phyloP scores from a whole-genome alignment of 2,329 filamentous ascomycete genomes.

The Aspergillus felis region DNA sequence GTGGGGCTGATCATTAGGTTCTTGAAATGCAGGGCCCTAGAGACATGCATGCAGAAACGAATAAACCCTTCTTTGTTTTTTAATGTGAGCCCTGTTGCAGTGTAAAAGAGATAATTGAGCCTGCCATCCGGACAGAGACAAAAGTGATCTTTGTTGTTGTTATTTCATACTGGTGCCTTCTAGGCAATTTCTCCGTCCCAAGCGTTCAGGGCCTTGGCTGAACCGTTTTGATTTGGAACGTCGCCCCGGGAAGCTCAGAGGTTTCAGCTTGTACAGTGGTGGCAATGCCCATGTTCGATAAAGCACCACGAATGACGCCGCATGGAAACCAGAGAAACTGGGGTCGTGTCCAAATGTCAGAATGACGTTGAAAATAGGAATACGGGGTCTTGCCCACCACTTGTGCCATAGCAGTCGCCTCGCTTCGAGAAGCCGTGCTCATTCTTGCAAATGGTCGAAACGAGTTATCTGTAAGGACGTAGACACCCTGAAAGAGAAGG shows the following conservation, averaged over 20 bases:
- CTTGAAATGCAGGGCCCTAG: conserved; percentile 14
- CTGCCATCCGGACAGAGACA: not conserved
- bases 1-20: conserved; percentile 8
- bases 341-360: not conserved
- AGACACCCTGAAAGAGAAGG: conserved; percentile 64
- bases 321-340: conserved; percentile 95
- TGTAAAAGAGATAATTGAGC: not conserved
- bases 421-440: conserved; percentile 74
- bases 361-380: not conserved
- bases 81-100: not conserved
- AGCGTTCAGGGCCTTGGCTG: conserved; percentile 58
- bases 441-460: conserved; percentile 88
- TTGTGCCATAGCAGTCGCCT: conserved; percentile 71
- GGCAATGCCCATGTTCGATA: conserved; percentile 85
- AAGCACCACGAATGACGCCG: conserved; percentile 83
- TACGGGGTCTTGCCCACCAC: conserved; percentile 54
- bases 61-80: conserved; percentile 2
- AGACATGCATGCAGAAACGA: conserved; percentile 14
- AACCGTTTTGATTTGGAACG: conserved; percentile 92
- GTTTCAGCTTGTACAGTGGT: conserved; percentile 90
- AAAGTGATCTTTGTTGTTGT: not conserved
- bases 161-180: not conserved
- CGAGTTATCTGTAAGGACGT: conserved; percentile 87
- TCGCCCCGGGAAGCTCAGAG: conserved; percentile 77
- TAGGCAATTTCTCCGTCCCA: not conserved